Base-by-base conservation (phyloP, 495 filamentous ascomycete genomes). In the Echria macrotheca region DNA sequence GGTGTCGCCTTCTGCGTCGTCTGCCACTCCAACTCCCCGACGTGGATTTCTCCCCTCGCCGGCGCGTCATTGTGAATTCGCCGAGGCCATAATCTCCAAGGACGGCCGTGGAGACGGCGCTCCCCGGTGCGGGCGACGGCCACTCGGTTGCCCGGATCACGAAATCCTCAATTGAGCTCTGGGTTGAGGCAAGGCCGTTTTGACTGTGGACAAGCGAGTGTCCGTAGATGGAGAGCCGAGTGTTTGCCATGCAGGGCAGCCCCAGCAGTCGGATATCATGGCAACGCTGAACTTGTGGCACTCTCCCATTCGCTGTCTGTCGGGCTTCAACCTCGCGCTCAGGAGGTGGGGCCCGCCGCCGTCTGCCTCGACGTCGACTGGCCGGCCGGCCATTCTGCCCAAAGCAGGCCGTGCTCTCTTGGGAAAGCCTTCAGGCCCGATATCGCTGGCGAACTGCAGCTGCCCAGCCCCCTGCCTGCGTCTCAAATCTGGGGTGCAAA, bases 211-310 rank as follows among this genome's bases (percentile, higher is more conserved):
- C 42, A 48, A 41, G 43, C 35, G 50, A 33, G 25, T 60, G 43
- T 52, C 51, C 54, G 25, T 31, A 51, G 43, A 42, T 44, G 46
- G 44, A 40, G 43, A 44, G 52, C 31, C 37, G 47, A 47, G 37
- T 54, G 41, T 55, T 60, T 49, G 52, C 50, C 55, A 26, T 50
- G 41, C 46, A 60, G 40, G 57, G 53, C 52, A 42, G 51, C 50
- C 50, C 44, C n/a, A n/a, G n/a, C n/a, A n/a, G n/a, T n/a, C n/a
- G n/a, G n/a, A n/a, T 51, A 50, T 49, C 47, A 50, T 51, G 45
- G 44, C 55, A 18, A 54, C 57, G 47, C 48, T 61, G 60, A 12
- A 52, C 52, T 63, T 65, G 62, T 65, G 62, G 63, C 62, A 65
- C 53, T 22, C 50, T 42, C 45, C 54, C 50, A 65, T 65, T 65